phyloP scores from a whole-genome alignment of 768 basidiomycete genomes.

The Phlegmacium glaucopus region DNA sequence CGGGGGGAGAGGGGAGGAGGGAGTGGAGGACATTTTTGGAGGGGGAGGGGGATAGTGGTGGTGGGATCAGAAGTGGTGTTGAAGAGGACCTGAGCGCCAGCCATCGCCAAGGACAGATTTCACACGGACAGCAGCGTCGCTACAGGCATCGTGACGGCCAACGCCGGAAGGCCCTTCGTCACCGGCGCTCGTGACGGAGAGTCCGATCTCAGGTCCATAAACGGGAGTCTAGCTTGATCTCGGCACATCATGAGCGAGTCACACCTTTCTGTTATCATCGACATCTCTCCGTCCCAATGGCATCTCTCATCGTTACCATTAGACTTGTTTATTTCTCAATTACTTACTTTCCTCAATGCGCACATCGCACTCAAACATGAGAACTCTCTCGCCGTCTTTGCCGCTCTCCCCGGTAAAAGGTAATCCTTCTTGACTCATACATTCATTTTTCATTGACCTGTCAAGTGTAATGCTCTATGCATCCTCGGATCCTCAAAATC shows the following conservation, averaged over 20 bases:
- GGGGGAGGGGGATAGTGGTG: slow-evolving; percentile 28
- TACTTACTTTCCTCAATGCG: slow-evolving; percentile 89
- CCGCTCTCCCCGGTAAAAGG: slow-evolving; percentile 84
- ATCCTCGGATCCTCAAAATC: slow-evolving; percentile 45
- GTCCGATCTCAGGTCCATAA: slow-evolving; percentile 33
- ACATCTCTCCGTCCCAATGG: slow-evolving; percentile 88
- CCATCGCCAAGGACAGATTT: slow-evolving; percentile 53
- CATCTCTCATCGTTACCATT: slow-evolving; percentile 70
- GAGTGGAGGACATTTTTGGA: slow-evolving; percentile 19
- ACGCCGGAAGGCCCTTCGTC: slow-evolving; percentile 56
- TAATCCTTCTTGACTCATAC: slow-evolving; percentile 25
- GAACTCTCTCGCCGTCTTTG: slow-evolving; percentile 91
- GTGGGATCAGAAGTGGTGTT: slow-evolving; percentile 31
- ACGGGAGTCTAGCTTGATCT: slow-evolving; percentile 15
- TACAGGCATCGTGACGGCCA: slow-evolving; percentile 57
- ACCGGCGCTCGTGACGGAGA: slow-evolving; percentile 54
- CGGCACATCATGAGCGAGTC: slow-evolving; percentile 11
- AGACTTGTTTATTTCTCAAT: slow-evolving; percentile 72
- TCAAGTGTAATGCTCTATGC: slow-evolving; percentile 65
- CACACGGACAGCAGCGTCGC: slow-evolving; percentile 53
- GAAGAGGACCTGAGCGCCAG: slow-evolving; percentile 46
- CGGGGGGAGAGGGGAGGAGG: slow-evolving; percentile 27
- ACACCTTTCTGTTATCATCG: slow-evolving; percentile 72
- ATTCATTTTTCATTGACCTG: slow-evolving; percentile 36
- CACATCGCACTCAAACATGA: slow-evolving; percentile 90